Evolutionary conservation across 2,329 filamentous ascomycete species (phyloP).

Genomic region (Arthroderma sp.): DNA sequence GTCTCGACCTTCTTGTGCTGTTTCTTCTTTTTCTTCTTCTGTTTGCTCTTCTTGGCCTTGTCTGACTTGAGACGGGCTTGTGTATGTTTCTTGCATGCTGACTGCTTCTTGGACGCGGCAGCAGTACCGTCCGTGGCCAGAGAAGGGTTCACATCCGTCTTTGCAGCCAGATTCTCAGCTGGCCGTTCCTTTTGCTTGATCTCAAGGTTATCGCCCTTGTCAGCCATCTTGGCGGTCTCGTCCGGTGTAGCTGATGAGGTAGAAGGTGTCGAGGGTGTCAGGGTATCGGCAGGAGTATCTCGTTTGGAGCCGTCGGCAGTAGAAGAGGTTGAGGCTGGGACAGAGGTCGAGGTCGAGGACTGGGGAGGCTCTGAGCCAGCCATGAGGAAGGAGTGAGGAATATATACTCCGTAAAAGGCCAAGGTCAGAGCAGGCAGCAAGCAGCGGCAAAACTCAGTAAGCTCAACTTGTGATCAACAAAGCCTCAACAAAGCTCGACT

Average conservation of each 20-base stretch:
- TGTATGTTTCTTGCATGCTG: conserved; percentile 1
- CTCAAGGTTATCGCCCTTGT: conserved; percentile 1
- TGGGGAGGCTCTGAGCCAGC: background rate
- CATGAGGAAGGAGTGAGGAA: background rate
- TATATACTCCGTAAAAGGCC: too few relatives aligned
- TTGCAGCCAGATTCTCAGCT: background rate
- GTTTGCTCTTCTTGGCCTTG: conserved; percentile 6
- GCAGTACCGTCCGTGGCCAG: background rate
- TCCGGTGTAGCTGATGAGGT: background rate
- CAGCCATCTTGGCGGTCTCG: background rate
- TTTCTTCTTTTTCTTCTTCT: conserved; percentile 4
- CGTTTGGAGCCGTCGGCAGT: background rate
- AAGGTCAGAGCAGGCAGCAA: too few relatives aligned
- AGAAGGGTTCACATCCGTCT: background rate
- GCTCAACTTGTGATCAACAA: too few relatives aligned
- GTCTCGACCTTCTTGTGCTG: conserved; percentile 13
- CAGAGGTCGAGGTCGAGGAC: background rate
- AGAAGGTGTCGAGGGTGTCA: background rate
- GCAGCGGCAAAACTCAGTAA: too few relatives aligned
- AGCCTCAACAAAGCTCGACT: too few relatives aligned
- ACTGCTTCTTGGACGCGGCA: background rate
- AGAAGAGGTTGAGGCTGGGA: background rate
- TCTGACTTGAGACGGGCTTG: background rate
- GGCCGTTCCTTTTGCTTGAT: conserved; percentile 1
- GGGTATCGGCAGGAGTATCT: background rate